A percentile compares a stretch with the other conserved stretches of the same genome.
Evolutionary conservation across 2,329 filamentous ascomycete genomes (phyloP).

Genomic region (Coniochaeta sp.): DNA sequence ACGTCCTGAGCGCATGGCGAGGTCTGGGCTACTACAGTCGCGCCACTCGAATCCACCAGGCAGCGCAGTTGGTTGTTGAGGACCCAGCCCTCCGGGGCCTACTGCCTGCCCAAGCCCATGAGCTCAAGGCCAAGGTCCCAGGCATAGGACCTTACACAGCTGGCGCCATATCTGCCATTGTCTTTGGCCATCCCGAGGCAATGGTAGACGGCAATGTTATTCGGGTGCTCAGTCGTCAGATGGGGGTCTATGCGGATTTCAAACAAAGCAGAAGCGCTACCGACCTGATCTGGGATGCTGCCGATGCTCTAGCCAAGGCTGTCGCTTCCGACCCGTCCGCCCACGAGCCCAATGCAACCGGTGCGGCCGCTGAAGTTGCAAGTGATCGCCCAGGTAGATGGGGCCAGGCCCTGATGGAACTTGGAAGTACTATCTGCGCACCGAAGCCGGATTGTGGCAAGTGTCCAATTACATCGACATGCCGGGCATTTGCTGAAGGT

Average conservation of each 20-base stretch:
- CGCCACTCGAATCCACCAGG: constrained; percentile 53
- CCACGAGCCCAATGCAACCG: constrained; percentile 7
- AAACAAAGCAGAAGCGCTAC: constrained; percentile 47
- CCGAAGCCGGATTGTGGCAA: constrained; percentile 49
- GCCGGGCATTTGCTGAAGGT: constrained; percentile 44
- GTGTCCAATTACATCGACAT: constrained; percentile 45
- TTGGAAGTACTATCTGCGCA: constrained; percentile 55
- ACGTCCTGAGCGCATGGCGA: constrained; percentile 52
- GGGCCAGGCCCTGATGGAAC: constrained; percentile 61
- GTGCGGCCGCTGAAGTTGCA: constrained; percentile 15
- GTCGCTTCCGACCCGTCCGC: constrained; percentile 33
- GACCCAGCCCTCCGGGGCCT: constrained; percentile 36
- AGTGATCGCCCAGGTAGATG: constrained; percentile 51
- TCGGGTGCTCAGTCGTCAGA: constrained; percentile 52
- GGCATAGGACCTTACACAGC: constrained; percentile 58
- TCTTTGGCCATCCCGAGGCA: constrained; percentile 50
- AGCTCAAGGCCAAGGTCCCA: constrained; percentile 43
- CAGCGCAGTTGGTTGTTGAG: constrained; percentile 41
- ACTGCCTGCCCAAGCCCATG: constrained; percentile 38
- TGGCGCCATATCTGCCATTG: constrained; percentile 55
- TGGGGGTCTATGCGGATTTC: constrained; percentile 49
- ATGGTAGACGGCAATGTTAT: constrained; percentile 61
- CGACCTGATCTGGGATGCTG: constrained; percentile 52
- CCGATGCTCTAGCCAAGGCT: constrained; percentile 45
- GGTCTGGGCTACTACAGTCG: constrained; percentile 59